A percentile compares a stretch with the other conserved stretches of the same genome.
phyloP scores from a whole-genome alignment of 176 grass and related monocot genomes.

The Themeda triandra region DNA sequence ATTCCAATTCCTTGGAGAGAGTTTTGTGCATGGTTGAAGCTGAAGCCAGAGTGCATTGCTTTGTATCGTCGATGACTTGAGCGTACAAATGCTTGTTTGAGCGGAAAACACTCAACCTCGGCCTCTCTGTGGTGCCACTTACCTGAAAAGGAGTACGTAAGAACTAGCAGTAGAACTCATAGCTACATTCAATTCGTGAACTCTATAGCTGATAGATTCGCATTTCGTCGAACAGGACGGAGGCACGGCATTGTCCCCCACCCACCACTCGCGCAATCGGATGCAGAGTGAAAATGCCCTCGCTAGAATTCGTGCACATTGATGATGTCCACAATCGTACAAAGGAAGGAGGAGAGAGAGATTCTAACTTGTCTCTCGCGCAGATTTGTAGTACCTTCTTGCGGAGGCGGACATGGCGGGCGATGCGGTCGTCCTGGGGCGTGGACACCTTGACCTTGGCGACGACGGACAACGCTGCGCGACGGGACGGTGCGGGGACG shows the following conservation, averaged over 20 bases:
- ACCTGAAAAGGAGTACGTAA: slow-evolving; percentile 47
- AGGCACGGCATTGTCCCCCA: neutral
- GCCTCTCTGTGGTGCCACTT: slow-evolving; percentile 74
- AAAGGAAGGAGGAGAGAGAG: neutral
- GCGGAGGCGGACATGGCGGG: slow-evolving; percentile 74
- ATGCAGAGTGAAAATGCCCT: neutral
- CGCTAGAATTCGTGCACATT: neutral
- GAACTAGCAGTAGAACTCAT: neutral
- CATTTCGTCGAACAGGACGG: slow-evolving; percentile 36
- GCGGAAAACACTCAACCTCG: slow-evolving; percentile 71
- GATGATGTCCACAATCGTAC: neutral
- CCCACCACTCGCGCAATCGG: neutral
- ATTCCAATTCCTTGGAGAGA: slow-evolving; percentile 54
- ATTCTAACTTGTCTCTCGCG: neutral
- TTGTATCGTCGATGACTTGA: slow-evolving; percentile 93
- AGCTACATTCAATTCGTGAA: neutral
- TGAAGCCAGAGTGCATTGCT: slow-evolving; percentile 81
- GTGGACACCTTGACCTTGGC: slow-evolving; percentile 63
- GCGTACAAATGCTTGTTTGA: slow-evolving; percentile 91
- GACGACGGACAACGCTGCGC: slow-evolving; percentile 35
- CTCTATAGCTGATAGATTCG: neutral
- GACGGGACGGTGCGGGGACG: neutral
- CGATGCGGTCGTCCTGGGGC: slow-evolving; percentile 60
- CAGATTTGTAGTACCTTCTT: slow-evolving; percentile 56
- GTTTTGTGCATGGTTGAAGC: slow-evolving; percentile 94